Evolutionary conservation across 257 asterid genomes (phyloP).

Genomic region (Solanum boliviense): DNA sequence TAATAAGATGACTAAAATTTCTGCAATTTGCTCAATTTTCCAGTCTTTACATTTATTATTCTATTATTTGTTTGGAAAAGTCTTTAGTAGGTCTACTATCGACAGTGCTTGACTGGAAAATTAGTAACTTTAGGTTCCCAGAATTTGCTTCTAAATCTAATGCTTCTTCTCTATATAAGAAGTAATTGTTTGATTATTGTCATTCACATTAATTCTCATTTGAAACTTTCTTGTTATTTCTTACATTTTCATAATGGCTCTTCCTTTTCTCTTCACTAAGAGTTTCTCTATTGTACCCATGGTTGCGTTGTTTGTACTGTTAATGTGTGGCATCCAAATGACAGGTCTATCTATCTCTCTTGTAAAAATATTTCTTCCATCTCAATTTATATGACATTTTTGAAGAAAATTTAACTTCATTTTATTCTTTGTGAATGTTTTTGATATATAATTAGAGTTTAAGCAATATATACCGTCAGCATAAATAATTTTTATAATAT

Average conservation of each 20-base stretch:
- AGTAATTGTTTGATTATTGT: background rate
- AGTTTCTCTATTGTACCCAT: background rate
- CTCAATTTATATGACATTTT: background rate
- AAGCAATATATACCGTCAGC: background rate
- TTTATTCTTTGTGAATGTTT: background rate
- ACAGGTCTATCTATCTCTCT: background rate
- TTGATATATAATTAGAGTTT: background rate
- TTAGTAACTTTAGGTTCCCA: background rate
- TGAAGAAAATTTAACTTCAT: background rate
- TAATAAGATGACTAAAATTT: background rate
- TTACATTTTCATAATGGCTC: background rate
- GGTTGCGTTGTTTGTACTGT: background rate
- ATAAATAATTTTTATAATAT: background rate
- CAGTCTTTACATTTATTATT: background rate
- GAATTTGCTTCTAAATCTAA: background rate
- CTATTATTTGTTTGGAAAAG: background rate
- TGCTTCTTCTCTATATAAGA: background rate
- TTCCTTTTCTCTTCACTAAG: background rate
- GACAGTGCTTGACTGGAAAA: background rate
- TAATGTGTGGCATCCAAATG: background rate
- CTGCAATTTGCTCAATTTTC: background rate
- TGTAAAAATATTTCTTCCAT: too few species aligned
- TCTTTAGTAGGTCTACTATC: background rate
- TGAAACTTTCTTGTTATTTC: background rate
- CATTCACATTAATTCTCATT: background rate